Base-by-base conservation (phyloP, 1,139 yeast genomes). In the Blastobotrys elegans region DNA sequence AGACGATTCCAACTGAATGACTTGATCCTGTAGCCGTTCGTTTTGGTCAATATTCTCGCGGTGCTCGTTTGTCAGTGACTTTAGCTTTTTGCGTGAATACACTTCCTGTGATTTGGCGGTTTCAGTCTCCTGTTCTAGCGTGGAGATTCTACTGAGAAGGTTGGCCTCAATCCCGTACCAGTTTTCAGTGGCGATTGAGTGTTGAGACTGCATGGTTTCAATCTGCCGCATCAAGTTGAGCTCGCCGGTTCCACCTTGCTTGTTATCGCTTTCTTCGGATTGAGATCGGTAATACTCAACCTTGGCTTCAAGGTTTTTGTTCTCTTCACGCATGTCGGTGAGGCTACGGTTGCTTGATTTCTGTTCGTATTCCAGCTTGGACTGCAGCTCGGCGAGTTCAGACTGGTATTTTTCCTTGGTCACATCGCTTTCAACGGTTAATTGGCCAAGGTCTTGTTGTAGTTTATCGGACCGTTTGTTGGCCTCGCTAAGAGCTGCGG, bases 121-220 rank as follows among this genome's bases (percentile, higher is more conserved):
- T 7, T 75, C 79, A 1, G 71, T 53, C 2, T 70, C 63, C 16
- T 62, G 53, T 33, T 77, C 73, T 36, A 82, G 65, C 32, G 66
- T 65, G 21, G 75, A 71, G 7, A 80, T 68, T 49, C 77, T 76
- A 14, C 65, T 59, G 43, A 74, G 68, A 47, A 83, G 64, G 31
- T 74, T 72, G 26, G 77, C 67, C 58, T 84, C 90, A 33, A 81
- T 75, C 13, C 74, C 69, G 45, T 77, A 75, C 88, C 89, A 84
- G 58, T 78, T 80, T 48, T 77, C 81, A 46, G 77, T 77, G 0
- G 89, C 84, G 20, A 80, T 74, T 6, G 81, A 70, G 59, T 82
- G 83, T 57, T 83, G 89, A 10, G 77, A 71, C 57, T 84, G 90
- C 22, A 85, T 62, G 14, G 74, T 70, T 47, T 80, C 84, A 52